Evolutionary conservation across 495 filamentous ascomycete species (phyloP).

Genomic region (Penicillium turbatum): DNA sequence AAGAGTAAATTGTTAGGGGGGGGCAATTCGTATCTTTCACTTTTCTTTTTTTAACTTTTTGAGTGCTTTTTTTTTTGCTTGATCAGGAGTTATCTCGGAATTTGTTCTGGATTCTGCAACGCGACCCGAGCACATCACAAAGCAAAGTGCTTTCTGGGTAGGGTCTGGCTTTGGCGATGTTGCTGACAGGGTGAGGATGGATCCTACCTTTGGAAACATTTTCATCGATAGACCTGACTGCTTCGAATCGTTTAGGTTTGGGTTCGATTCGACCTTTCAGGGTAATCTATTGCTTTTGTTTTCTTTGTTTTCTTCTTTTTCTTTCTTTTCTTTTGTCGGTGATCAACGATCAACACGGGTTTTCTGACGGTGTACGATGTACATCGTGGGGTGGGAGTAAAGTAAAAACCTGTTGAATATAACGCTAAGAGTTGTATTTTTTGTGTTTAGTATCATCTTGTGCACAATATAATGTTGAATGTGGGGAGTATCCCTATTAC

Average conservation of each 20-base stretch:
- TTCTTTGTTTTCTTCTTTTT: too few relatives aligned
- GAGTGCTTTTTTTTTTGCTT: neutral
- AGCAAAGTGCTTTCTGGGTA: neutral
- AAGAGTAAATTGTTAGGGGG: too few relatives aligned
- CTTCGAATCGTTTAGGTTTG: neutral
- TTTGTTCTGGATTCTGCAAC: constrained; percentile 1
- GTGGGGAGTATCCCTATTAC: neutral
- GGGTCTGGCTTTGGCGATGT: neutral
- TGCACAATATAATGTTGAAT: neutral
- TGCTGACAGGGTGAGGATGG: neutral
- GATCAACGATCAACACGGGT: neutral
- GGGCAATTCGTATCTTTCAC: neutral
- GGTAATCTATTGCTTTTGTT: too few relatives aligned
- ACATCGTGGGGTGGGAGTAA: neutral
- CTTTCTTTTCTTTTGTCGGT: too few relatives aligned
- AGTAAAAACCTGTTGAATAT: neutral
- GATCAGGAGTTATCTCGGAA: neutral
- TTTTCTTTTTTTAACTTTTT: neutral
- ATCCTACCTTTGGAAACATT: neutral
- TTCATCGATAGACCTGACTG: neutral
- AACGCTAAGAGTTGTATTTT: too few relatives aligned
- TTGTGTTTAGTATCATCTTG: too few relatives aligned
- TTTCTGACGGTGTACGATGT: constrained; percentile 2
- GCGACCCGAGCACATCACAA: constrained; percentile 5
- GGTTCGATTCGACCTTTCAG: neutral